These are phyloP conservation scores for Kandelia obovata DNA, from an alignment of 345 rosid species.

Conservation along the genomic window DNA sequence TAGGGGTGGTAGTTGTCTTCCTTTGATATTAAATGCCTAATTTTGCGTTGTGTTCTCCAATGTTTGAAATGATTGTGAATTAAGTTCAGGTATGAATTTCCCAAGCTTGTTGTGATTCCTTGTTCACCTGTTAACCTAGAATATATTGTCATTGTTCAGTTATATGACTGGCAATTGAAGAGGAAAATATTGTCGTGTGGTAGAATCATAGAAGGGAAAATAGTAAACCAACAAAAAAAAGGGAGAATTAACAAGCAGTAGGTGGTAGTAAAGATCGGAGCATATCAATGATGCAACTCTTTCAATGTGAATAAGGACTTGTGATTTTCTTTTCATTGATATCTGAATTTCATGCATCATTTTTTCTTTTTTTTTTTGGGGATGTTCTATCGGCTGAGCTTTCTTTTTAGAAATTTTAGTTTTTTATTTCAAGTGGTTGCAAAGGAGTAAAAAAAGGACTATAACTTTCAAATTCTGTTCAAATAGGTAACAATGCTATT, in stretches of 20 bases:
- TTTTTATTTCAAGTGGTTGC: not conserved
- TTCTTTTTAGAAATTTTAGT: not conserved
- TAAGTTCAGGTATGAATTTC: too few species aligned
- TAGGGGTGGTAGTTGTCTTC: not conserved
- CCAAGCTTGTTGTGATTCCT: too few species aligned
- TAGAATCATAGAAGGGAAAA: too few species aligned
- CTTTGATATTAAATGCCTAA: not conserved
- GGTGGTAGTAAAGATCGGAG: too few species aligned
- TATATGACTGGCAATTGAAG: too few species aligned
- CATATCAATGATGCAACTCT: not conserved
- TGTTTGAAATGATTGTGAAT: too few species aligned
- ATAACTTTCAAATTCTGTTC: slow-evolving; percentile 15
- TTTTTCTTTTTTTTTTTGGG: too few species aligned
- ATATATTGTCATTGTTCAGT: too few species aligned
- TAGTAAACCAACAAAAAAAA: not conserved
- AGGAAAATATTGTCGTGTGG: too few species aligned
- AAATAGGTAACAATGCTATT: slow-evolving; percentile 55
- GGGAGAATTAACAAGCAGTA: not conserved
- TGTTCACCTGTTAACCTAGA: too few species aligned
- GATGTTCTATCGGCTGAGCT: not conserved
- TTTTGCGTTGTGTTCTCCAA: too few species aligned
- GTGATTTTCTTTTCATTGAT: not conserved
- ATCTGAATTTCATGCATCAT: not conserved
- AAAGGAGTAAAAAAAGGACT: not conserved
- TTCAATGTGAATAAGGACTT: not conserved